Conservation (phyloP, 164 flowering plant species). For the Euptelea pleiosperma region DNA sequence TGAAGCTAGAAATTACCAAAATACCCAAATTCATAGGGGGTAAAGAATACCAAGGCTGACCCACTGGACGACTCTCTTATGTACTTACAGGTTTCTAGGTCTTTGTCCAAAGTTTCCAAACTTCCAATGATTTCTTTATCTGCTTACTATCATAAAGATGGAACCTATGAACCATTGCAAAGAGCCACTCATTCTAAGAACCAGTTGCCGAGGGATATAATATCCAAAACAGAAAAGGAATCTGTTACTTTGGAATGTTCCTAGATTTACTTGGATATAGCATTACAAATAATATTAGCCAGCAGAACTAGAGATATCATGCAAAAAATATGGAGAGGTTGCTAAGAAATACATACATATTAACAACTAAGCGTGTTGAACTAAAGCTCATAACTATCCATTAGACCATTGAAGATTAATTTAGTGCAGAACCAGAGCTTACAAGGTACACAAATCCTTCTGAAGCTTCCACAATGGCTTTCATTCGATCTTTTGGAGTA, state of each 20-base stretch:
- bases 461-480: slow-evolving; percentile 75
- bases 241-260: no score
- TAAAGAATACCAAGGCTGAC: no score
- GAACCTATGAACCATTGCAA: not conserved
- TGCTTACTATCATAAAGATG: not conserved
- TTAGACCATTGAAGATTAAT: not conserved
- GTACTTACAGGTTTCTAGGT: not conserved
- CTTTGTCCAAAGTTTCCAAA: not conserved
- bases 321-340: not conserved
- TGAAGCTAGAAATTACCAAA: not conserved
- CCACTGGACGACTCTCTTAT: not conserved
- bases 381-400: not conserved
- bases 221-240: no score
- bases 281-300: not conserved
- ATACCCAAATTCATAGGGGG: not conserved
- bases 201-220: no score
- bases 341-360: not conserved
- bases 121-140: not conserved
- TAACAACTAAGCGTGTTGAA: not conserved
- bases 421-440: slow-evolving; percentile 27
- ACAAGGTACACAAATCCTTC: slow-evolving; percentile 93
- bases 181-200: no score
- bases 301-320: not conserved
- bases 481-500: slow-evolving; percentile 77
- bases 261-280: no score